These are phyloP conservation scores for Phaseolus lunatus DNA, from an alignment of 306 rosid species.

Conservation along the genomic window DNA sequence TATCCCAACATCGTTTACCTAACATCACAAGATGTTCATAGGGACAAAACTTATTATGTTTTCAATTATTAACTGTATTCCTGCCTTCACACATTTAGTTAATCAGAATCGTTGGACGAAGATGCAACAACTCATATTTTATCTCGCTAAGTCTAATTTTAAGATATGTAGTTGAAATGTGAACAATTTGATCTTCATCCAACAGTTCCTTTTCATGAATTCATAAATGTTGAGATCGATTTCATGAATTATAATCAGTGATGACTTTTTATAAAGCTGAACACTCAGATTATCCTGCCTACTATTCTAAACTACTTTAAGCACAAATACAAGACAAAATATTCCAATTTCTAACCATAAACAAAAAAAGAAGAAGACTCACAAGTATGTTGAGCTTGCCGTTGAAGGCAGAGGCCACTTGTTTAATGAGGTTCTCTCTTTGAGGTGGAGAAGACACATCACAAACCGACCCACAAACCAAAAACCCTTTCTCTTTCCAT, in stretches of 20 bases:
- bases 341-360: not conserved
- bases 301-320: not conserved
- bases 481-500: slow-evolving; percentile 72
- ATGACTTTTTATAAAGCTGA: too few species aligned
- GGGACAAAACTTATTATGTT: not conserved
- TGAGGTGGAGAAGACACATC: slow-evolving; percentile 67
- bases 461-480: slow-evolving; percentile 72
- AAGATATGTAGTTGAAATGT: too few species aligned
- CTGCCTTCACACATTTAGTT: too few species aligned
- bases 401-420: slow-evolving; percentile 61
- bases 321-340: not conserved
- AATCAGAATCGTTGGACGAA: not conserved
- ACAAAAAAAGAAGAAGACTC: not conserved
- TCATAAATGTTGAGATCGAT: too few species aligned
- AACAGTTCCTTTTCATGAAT: too few species aligned
- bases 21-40: slow-evolving; percentile 40
- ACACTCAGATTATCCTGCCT: too few species aligned
- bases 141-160: too few species aligned
- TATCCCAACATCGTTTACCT: slow-evolving; percentile 88
- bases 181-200: too few species aligned
- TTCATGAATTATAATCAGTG: too few species aligned
- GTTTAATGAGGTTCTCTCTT: slow-evolving; percentile 66
- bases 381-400: slow-evolving; percentile 81
- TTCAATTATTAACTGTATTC: not conserved
- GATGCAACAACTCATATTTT: too few species aligned